Evolutionary conservation across 257 asterid species (phyloP).

Genomic region (Fraxinus americana): DNA sequence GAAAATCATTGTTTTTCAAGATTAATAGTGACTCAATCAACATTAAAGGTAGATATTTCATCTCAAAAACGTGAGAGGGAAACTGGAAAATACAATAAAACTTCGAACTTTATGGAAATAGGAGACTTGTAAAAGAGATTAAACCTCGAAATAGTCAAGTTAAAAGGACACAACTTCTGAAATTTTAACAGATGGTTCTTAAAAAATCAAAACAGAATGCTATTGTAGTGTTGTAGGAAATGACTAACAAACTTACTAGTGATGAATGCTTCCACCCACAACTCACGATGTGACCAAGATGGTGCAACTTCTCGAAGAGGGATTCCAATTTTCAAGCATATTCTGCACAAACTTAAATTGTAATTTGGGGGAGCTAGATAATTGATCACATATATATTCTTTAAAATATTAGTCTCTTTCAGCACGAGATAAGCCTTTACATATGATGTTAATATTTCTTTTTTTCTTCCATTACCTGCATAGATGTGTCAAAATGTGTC

Average conservation of each 20-base stretch:
- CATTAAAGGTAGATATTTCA: background rate
- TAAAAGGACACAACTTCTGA: background rate
- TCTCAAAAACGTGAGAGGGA: background rate
- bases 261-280: conserved; percentile 85
- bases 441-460: no score
- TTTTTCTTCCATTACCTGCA: background rate
- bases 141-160: background rate
- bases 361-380: conserved; percentile 14
- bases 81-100: background rate
- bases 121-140: background rate
- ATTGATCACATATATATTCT: background rate
- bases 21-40: background rate
- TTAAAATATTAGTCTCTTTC: background rate
- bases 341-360: conserved; percentile 45
- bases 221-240: background rate
- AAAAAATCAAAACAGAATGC: background rate
- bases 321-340: conserved; percentile 64
- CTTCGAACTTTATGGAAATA: background rate
- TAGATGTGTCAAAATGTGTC: background rate
- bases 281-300: conserved; percentile 71
- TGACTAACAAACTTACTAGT: conserved; percentile 57
- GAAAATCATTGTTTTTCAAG: background rate
- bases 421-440: background rate
- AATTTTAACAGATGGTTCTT: background rate
- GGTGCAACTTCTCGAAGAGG: conserved; percentile 85